A percentile compares a stretch with the other conserved stretches of the same genome.
Evolutionary conservation across 192 early-diverging fungal genomes (phyloP).

Genomic region (Borealophlyctis nickersoniae): DNA sequence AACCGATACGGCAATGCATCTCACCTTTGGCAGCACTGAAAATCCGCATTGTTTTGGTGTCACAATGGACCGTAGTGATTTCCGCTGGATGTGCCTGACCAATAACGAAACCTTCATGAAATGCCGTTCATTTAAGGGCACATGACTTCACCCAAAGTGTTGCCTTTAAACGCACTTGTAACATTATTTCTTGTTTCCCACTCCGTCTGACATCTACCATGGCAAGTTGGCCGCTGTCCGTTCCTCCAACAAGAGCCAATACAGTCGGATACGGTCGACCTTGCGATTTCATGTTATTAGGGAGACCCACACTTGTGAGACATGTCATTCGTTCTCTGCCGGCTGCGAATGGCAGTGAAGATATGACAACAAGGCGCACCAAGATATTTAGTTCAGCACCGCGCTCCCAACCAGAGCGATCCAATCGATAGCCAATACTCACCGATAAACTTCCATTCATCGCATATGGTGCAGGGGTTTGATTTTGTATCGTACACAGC

Average conservation of each 20-base stretch:
- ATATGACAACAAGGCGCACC: too few relatives aligned
- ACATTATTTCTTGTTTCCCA: conserved; percentile 27
- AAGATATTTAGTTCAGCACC: too few relatives aligned
- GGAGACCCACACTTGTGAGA: too few relatives aligned
- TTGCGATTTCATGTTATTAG: too few relatives aligned
- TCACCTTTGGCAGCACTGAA: conserved; percentile 35
- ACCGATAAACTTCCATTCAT: conserved; percentile 28
- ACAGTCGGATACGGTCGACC: conserved; percentile 19
- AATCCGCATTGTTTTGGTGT: conserved; percentile 17
- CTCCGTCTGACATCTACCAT: conserved; percentile 36
- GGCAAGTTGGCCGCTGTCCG: conserved; percentile 48
- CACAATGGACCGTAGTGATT: conserved; percentile 26
- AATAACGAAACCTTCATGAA: conserved; percentile 9
- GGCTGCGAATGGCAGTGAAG: too few relatives aligned
- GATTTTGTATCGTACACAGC: conserved; percentile 35
- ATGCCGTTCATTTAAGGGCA: not conserved
- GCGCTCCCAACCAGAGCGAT: not conserved
- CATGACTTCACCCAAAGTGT: not conserved
- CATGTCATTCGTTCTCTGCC: too few relatives aligned
- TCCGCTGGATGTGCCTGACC: conserved; percentile 36
- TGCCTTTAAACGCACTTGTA: conserved; percentile 14
- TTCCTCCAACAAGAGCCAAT: conserved; percentile 44
- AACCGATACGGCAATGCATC: not conserved
- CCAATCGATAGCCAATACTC: not conserved
- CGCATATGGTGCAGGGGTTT: conserved; percentile 43